Conservation (phyloP, 257 asterid genomes). For the Apocynum venetum region DNA sequence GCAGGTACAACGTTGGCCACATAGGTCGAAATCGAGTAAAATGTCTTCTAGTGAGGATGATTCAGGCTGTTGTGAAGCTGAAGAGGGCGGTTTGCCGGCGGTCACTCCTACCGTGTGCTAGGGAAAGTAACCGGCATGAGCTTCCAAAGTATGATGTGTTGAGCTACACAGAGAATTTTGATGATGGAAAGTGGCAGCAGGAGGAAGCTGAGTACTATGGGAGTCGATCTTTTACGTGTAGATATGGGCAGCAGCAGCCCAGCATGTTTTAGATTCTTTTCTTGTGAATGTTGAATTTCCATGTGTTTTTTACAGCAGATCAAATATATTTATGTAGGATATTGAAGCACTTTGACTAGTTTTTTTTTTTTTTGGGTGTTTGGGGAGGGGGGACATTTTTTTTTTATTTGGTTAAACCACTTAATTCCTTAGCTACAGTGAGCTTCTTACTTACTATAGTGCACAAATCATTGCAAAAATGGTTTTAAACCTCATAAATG, state of each 20-base stretch:
- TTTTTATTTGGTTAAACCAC: too few species aligned
- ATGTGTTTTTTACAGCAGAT: too few species aligned
- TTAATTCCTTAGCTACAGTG: too few species aligned
- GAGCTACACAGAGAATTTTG: conserved; percentile 12
- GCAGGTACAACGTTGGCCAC: not conserved
- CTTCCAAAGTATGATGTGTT: not conserved
- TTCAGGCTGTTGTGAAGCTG: conserved; percentile 5
- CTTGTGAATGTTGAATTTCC: too few species aligned
- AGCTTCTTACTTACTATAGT: too few species aligned
- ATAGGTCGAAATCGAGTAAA: not conserved
- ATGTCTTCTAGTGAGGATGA: not conserved
- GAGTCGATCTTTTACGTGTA: conserved; percentile 1
- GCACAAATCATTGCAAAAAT: too few species aligned
- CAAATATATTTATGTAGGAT: too few species aligned
- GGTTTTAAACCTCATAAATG: too few species aligned
- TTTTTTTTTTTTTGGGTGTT: too few species aligned
- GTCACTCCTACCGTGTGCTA: not conserved
- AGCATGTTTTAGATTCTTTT: not conserved
- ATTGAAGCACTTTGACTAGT: too few species aligned
- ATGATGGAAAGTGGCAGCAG: conserved; percentile 19
- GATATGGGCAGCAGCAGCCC: conserved; percentile 1
- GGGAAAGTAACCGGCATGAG: not conserved
- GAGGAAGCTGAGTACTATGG: conserved; percentile 11
- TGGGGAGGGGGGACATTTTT: too few species aligned
- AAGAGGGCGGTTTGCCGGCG: conserved; percentile 2